Base-by-base conservation (phyloP, 1,284 basidiomycete species). In the Pterula multifida region DNA sequence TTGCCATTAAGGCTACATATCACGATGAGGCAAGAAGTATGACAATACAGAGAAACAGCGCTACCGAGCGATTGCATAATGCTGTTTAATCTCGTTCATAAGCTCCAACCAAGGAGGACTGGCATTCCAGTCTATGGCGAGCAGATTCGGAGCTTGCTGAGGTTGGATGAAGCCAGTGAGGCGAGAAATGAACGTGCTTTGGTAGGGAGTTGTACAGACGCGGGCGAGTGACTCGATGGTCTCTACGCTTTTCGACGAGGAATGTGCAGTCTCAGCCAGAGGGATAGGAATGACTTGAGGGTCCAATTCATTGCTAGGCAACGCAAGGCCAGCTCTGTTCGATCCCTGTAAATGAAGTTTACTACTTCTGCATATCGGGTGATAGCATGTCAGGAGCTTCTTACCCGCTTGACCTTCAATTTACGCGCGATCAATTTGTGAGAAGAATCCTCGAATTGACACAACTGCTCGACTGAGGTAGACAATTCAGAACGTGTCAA, bases 61-160 rank as follows among this genome's bases (percentile, higher is more conserved):
- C 77, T 54, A 57, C 86, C 85, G 80, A 76, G 42, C 72, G 17
- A 84, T 60, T 1, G 61, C 57, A 57, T 79, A 72, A 63, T 88
- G 85, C 2, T 74, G 75, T 48, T 73, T 69, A 45, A 89, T 70
- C 55, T 89, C 84, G 25, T 64, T 61, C 81, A 87, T 82, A 36
- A 89, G 71, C 28, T 72, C 65, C 72, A 81, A 80, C 86, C 86
- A 89, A 0, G 81, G 77, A 2, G 81, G 65, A 36, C 64, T 64
- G 1, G 75, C 77, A 58, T 83, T 78, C 84, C 84, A 88, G 61
- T 88, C 85, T 15, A 80, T 68, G 13, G 76, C 69, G 44, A 86
- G 65, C 22, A 67, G 51, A 32, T 67, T 64, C 36, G 61, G 55
- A 46, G 52, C 54, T 26, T 49, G 52, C 47, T 59, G 55, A 42